Evolutionary conservation across 2,329 filamentous ascomycete genomes (phyloP), one percentile per base, ranked within the genome.

Genomic region (Epichloe amarillans): DNA sequence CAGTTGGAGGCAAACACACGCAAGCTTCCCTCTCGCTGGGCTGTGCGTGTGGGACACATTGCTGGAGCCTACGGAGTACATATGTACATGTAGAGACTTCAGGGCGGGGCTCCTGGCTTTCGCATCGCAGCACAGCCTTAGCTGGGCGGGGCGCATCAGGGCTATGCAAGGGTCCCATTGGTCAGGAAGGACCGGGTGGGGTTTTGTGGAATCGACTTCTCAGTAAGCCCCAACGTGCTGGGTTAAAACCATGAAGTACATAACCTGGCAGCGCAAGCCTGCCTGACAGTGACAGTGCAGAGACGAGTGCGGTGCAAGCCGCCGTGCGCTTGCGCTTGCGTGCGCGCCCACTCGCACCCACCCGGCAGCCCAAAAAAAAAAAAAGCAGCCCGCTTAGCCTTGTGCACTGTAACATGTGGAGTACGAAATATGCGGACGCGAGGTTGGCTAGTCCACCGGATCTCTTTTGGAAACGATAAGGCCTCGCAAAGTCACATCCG

Each of bases 121-220:
- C 56, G 53, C 56, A 26, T 7, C 23, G 23, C 23, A 26, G 2
- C 23, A 26, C 23, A 57, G 57, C 58, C 56, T 58, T 46, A 50
- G 52, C 57, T 53, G 54, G 53, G 58, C 57, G 57, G 58, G 58
- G 55, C 56, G 51, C 46, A 53, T 50, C 55, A 62, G 53, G 53
- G 54, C 1, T 1, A 30, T 30, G 3, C 3, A 30, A 10, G 8
- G 26, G 8, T 11, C 3, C 35, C 40, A 51, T 51, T 51, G 50
- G 50, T 12, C 33, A 26, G 15, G 21, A 14, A 14, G 17, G 15
- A 15, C n/a, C 2, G 3, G 8, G 45, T 39, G 33, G 45, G 30
- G 40, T 21, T 26, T 15, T 43, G 17, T 12, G 47, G n/a, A 49
- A 35, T 49, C 47, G 6, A n/a, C 15, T 36, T 37, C 26, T 26